Percentiles rank a stretch among this genome's conserved stretches.
Conservation (phyloP, 495 filamentous ascomycete genomes). For the Neurospora pannonica region DNA sequence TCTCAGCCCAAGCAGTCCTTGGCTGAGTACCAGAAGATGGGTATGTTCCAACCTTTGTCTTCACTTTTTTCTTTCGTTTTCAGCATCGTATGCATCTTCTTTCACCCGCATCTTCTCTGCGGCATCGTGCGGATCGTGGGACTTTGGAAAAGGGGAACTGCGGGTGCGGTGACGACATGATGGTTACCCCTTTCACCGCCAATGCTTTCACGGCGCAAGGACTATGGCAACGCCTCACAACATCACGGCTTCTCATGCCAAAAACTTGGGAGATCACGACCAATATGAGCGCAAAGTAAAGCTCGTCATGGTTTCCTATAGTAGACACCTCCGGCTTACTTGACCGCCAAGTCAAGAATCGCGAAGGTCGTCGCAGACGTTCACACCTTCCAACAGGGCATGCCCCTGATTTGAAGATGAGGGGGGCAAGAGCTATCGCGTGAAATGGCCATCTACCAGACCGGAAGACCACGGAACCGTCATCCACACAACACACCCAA, state of each 20-base stretch:
- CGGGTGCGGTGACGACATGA: neutral
- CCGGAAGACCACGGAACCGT: neutral
- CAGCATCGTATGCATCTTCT: neutral
- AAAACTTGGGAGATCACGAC: neutral
- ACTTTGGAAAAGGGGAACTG: neutral
- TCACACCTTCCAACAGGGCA: neutral
- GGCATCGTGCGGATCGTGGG: neutral
- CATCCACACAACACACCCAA: neutral
- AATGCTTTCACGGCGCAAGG: neutral
- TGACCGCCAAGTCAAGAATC: neutral
- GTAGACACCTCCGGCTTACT: neutral
- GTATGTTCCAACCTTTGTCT: conserved; percentile 43
- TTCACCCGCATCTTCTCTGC: neutral
- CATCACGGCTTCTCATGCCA: neutral
- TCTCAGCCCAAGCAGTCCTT: conserved; percentile 92
- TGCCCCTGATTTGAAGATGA: neutral
- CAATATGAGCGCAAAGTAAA: neutral
- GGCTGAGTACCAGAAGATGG: conserved; percentile 82
- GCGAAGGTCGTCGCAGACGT: neutral
- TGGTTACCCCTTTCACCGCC: neutral
- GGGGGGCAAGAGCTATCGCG: neutral
- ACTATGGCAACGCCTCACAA: neutral
- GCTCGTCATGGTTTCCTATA: neutral
- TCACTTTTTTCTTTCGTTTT: conserved; percentile 4
- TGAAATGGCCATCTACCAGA: neutral